Base-by-base conservation (phyloP, 345 rosid species). In the Durio zibethinus region DNA sequence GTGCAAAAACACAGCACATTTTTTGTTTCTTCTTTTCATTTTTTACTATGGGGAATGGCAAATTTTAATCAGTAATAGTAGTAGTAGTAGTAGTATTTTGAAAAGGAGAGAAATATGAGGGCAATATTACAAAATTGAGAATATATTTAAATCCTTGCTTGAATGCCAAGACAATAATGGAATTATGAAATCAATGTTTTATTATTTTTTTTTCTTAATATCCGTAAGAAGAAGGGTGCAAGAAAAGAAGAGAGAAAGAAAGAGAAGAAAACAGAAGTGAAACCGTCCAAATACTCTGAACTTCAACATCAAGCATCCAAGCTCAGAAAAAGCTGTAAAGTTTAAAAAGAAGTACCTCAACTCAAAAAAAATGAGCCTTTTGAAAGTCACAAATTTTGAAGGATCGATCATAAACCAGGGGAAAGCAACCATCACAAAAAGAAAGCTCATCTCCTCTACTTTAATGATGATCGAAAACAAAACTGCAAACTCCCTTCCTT, bases 221-320 rank as follows among this genome's bases (percentile, higher is more conserved):
- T 57, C 8, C 8, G 3, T 18, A 31, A 29, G 73, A 36, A 50
- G 40, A 15, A 76, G 54, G 40, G 48, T 21, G 45, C 11, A 72
- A 25, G 23, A 71, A 66, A 77, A 50, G 64, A 54, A 40, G 67
- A 59, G 23, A 38, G 74, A 35, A 48, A 48, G 67, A 74, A 71
- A 52, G 38, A 42, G 38, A 48, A 62, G 67, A 59, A 75, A 68
- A 68, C 66, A 84, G 79, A 82, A 76, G 76, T 36, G 75, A 80
- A 85, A 85, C 56, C 64, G 87, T 86, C 94, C 90, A 87, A 84
- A 83, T 85, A 64, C 78, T 69, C 71, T 71, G 79, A 83, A 85
- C 84, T 84, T 86, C 83, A 88, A 82, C 89, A 88, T 84, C 85
- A 84, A 77, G 83, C 84, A 83, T 79, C 84, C 64, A 79, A 80